Evolutionary conservation across 352 stramenopile genomes (phyloP).

Genomic region (Globisporangium spiculum): DNA sequence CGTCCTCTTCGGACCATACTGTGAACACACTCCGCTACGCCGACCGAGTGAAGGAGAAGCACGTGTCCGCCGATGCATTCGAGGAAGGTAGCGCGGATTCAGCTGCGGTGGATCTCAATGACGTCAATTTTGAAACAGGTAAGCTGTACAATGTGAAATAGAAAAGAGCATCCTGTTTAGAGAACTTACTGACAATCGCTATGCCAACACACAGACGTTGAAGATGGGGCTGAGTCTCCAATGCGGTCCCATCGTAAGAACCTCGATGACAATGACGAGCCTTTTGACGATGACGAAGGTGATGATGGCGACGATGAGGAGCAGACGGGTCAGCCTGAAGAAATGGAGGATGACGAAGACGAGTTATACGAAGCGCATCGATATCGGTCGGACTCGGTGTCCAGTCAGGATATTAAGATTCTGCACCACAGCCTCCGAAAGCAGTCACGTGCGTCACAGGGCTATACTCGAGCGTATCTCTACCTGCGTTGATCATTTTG

Average conservation of each 20-base stretch:
- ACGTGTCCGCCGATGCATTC: constrained; percentile 67
- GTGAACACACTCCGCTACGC: constrained; percentile 97
- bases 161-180: neutral
- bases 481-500: neutral
- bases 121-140: constrained; percentile 66
- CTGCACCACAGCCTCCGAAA: constrained; percentile 51
- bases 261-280: constrained; percentile 26
- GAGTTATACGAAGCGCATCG: constrained; percentile 23
- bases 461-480: neutral
- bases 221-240: constrained; percentile 26
- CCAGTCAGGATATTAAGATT: constrained; percentile 62
- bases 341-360: constrained; percentile 18
- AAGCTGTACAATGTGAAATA: neutral
- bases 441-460: constrained; percentile 38
- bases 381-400: constrained; percentile 30
- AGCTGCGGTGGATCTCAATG: constrained; percentile 43
- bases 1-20: constrained; percentile 94
- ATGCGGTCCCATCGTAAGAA: constrained; percentile 20
- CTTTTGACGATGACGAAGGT: constrained; percentile 16
- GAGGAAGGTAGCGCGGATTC: constrained; percentile 34
- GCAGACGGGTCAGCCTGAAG: constrained; percentile 11
- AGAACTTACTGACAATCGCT: neutral
- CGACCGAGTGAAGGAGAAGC: constrained; percentile 97
- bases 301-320: constrained; percentile 19
- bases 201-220: constrained; percentile 23